Evolutionary conservation across 495 filamentous ascomycete species (phyloP).

Genomic region (Penicillium malachiteum): DNA sequence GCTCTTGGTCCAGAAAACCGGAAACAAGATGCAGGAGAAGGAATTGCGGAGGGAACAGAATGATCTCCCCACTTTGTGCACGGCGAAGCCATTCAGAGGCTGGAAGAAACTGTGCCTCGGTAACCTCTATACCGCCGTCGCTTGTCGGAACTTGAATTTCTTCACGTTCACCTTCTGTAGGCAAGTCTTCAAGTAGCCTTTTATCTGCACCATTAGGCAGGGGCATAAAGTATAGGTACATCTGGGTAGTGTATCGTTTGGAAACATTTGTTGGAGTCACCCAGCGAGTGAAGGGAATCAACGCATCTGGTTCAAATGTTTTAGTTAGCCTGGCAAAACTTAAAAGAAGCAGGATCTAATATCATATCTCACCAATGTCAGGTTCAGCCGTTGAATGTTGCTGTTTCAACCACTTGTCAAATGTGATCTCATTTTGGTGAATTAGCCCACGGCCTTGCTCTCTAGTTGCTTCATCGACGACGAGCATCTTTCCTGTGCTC

Average conservation of each 20-base stretch:
- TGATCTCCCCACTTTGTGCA: constrained; percentile 62
- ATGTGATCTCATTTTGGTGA: constrained; percentile 59
- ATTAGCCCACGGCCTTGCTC: constrained; percentile 67
- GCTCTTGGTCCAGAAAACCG: constrained; percentile 53
- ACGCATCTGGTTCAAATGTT: constrained; percentile 38
- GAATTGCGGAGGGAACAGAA: constrained; percentile 88
- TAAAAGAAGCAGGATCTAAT: neutral
- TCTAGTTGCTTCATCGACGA: constrained; percentile 56
- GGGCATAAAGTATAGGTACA: constrained; percentile 95
- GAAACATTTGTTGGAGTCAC: constrained; percentile 72
- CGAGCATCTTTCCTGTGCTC: constrained; percentile 48
- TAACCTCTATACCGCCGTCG: constrained; percentile 85
- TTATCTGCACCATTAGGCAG: constrained; percentile 48
- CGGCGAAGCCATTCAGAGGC: constrained; percentile 65
- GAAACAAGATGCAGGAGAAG: constrained; percentile 70
- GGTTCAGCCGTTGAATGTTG: constrained; percentile 60
- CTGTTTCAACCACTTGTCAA: constrained; percentile 63
- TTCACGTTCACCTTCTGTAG: constrained; percentile 35
- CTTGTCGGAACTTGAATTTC: constrained; percentile 61
- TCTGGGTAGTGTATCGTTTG: constrained; percentile 84
- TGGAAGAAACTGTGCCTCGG: constrained; percentile 73
- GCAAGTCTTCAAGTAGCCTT: constrained; percentile 27
- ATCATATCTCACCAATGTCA: constrained; percentile 57
- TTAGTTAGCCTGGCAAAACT: neutral
- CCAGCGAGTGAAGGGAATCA: constrained; percentile 90